Conservation (phyloP, 805 yeast genomes). For the Lipomyces sp. region DNA sequence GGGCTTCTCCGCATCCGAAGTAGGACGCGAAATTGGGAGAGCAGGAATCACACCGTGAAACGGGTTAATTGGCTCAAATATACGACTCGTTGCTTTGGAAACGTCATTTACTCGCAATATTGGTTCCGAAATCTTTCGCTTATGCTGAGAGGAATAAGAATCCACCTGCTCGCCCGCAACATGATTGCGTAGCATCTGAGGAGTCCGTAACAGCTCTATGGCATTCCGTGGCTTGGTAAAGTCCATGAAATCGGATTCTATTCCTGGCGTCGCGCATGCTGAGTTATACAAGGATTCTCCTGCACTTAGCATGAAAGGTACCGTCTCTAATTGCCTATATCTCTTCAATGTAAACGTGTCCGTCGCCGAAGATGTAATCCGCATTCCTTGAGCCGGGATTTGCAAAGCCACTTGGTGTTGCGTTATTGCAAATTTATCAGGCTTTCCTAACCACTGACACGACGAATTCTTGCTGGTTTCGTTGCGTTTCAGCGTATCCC, state of each 20-base stretch:
- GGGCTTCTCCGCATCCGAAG: background rate
- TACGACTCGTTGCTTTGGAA: background rate
- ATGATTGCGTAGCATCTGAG: background rate
- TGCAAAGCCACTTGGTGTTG: background rate
- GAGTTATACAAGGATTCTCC: background rate
- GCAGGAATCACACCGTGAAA: background rate
- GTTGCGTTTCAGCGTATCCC: background rate
- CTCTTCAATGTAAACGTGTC: background rate
- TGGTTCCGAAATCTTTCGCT: background rate
- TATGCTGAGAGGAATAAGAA: background rate
- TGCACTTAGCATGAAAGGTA: background rate
- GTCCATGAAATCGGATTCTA: background rate
- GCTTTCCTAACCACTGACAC: background rate
- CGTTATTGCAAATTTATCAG: background rate
- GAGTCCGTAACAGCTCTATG: background rate
- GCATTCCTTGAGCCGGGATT: background rate
- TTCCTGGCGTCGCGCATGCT: background rate
- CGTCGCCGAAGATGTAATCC: background rate
- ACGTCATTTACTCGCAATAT: background rate
- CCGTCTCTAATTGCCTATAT: background rate
- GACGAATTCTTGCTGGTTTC: background rate
- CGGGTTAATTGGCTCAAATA: background rate
- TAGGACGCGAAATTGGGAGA: background rate
- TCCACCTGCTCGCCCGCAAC: background rate
- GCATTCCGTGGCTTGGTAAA: background rate